These are phyloP conservation scores for Paramyrothecium sp. DNA, from an alignment of 2,329 filamentous ascomycete species.

Conservation along the genomic window DNA sequence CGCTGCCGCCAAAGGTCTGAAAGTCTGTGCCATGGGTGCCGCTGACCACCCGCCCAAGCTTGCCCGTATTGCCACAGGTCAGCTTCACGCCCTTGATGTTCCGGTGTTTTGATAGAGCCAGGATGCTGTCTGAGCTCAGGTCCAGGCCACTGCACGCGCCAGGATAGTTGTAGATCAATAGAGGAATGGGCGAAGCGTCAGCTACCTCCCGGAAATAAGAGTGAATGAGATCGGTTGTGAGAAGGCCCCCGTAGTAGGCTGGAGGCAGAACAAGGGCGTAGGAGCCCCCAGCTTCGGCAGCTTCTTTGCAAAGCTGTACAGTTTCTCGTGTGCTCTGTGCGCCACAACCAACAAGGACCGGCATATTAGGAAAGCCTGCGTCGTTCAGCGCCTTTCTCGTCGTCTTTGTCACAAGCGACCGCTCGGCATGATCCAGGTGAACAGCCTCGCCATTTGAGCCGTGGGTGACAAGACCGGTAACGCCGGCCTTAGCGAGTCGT, in stretches of 20 bases:
- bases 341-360: slow-evolving; percentile 68
- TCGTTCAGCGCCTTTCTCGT: slow-evolving; percentile 61
- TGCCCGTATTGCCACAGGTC: slow-evolving; percentile 64
- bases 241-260: slow-evolving; percentile 63
- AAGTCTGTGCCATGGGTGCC: slow-evolving; percentile 45
- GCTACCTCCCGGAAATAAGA: slow-evolving; percentile 63
- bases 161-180: slow-evolving; percentile 65
- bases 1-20: slow-evolving; percentile 69
- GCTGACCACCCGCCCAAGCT: slow-evolving; percentile 48
- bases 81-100: slow-evolving; percentile 65
- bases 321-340: slow-evolving; percentile 67
- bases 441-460: slow-evolving; percentile 75
- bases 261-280: slow-evolving; percentile 68
- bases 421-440: slow-evolving; percentile 65
- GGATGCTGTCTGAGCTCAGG: slow-evolving; percentile 55
- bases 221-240: slow-evolving; percentile 55
- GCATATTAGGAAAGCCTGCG: slow-evolving; percentile 51
- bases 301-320: slow-evolving; percentile 64
- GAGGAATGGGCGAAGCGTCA: slow-evolving; percentile 53
- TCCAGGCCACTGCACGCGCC: slow-evolving; percentile 56
- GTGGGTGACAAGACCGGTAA: slow-evolving; percentile 67
- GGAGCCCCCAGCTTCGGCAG: slow-evolving; percentile 61
- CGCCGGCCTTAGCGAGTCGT: slow-evolving; percentile 60
- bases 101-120: slow-evolving; percentile 46
- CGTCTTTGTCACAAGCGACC: slow-evolving; percentile 58